Conservation (phyloP, 345 rosid species). For the Kandelia obovata region DNA sequence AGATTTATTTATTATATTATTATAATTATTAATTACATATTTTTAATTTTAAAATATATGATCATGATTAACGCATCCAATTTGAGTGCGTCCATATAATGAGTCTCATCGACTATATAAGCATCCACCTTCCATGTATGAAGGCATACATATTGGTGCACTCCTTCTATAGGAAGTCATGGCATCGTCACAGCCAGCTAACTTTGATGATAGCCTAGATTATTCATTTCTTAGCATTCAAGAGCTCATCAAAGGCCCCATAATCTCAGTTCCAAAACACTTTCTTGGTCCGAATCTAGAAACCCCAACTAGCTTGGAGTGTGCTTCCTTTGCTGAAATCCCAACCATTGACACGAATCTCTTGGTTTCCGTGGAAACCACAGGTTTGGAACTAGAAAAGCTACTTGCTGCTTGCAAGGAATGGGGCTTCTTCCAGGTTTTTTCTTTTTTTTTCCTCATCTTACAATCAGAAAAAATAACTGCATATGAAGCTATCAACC, state of each 20-base stretch:
- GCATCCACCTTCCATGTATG: too few relatives aligned
- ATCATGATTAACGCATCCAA: too few relatives aligned
- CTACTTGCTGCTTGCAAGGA: constrained; percentile 30
- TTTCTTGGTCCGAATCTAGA: constrained; percentile 14
- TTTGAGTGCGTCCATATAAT: too few relatives aligned
- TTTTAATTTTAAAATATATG: too few relatives aligned
- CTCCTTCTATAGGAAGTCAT: background rate
- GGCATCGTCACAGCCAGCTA: constrained; percentile 10
- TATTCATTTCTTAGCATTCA: constrained; percentile 11
- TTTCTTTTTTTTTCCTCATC: background rate
- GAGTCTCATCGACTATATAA: too few relatives aligned
- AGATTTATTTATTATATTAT: too few relatives aligned
- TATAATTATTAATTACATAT: too few relatives aligned
- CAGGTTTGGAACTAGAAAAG: constrained; percentile 21
- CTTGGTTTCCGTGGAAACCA: constrained; percentile 19
- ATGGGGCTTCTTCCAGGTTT: constrained; percentile 46
- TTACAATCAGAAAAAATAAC: too few relatives aligned
- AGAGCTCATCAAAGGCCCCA: constrained; percentile 29
- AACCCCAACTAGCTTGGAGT: background rate
- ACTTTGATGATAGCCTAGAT: background rate
- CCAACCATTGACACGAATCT: constrained; percentile 30
- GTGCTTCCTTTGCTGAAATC: background rate
- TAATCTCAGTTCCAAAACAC: constrained; percentile 16
- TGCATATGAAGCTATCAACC: too few relatives aligned
- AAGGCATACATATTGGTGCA: background rate